Evolutionary conservation across 768 basidiomycete species (phyloP).

Genomic region (Suillus occidentalis): DNA sequence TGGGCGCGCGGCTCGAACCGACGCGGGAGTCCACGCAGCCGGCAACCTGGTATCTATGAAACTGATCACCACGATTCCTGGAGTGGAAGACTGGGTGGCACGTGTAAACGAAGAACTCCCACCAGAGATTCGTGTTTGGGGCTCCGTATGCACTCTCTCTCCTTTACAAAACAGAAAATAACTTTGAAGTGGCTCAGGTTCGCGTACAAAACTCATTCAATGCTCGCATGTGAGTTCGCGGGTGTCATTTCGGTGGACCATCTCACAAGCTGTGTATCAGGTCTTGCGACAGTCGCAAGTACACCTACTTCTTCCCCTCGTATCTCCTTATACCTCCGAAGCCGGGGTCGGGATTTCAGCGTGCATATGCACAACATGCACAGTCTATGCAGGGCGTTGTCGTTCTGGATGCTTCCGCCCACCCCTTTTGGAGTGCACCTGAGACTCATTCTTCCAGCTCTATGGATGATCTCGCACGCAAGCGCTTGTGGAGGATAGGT

Average conservation of each 20-base stretch:
- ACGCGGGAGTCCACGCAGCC: slow-evolving; percentile 96
- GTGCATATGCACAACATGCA: slow-evolving; percentile 38
- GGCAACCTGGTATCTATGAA: slow-evolving; percentile 93
- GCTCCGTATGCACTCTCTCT: slow-evolving; percentile 48
- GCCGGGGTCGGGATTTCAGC: slow-evolving; percentile 64
- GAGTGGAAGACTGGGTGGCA: slow-evolving; percentile 63
- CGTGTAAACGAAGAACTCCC: slow-evolving; percentile 88
- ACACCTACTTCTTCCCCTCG: slow-evolving; percentile 95
- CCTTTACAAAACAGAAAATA: background rate
- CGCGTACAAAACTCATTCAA: slow-evolving; percentile 83
- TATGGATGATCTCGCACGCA: slow-evolving; percentile 63
- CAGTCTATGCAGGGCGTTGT: slow-evolving; percentile 22
- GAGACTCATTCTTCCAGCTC: slow-evolving; percentile 38
- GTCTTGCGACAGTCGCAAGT: slow-evolving; percentile 92
- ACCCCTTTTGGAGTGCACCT: slow-evolving; percentile 63
- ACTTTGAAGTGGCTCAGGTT: slow-evolving; percentile 37
- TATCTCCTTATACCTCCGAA: slow-evolving; percentile 91
- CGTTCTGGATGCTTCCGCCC: slow-evolving; percentile 27
- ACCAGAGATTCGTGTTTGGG: slow-evolving; percentile 91
- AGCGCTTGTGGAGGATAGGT: slow-evolving; percentile 69
- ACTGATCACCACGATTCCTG: slow-evolving; percentile 78
- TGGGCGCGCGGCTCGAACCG: slow-evolving; percentile 89
- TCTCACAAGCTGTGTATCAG: slow-evolving; percentile 37
- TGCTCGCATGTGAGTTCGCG: slow-evolving; percentile 57
- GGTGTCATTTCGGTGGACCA: background rate